Evolutionary conservation across 805 yeast genomes (phyloP).

Genomic region (baker's yeast (Saccharomyces cerevisiae)): DNA sequence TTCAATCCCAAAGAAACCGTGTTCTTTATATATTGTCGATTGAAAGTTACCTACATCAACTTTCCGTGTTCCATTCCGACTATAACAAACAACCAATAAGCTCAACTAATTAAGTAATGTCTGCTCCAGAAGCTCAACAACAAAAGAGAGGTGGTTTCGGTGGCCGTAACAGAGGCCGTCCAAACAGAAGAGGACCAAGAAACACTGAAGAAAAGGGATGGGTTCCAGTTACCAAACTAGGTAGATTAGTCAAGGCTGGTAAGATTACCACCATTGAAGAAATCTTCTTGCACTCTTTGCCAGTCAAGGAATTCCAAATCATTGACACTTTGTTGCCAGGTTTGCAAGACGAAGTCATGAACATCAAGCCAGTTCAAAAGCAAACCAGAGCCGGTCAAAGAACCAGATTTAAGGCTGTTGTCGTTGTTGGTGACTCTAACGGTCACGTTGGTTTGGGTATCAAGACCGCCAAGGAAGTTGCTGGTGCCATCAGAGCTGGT

Average conservation of each 20-base stretch:
- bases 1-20: neutral
- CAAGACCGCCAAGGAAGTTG: conserved; percentile 99
- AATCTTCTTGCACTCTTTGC: conserved; percentile 98
- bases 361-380: conserved; percentile 99
- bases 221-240: conserved; percentile 99
- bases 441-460: conserved; percentile 99
- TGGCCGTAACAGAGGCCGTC: conserved; percentile 51
- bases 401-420: conserved; percentile 99
- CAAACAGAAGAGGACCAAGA: conserved; percentile 63
- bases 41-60: conserved; percentile 48
- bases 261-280: conserved; percentile 94
- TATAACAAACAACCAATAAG: conserved; percentile 11
- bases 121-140: conserved; percentile 36
- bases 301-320: conserved; percentile 99
- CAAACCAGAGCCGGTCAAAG: conserved; percentile 99
- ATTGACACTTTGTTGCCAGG: conserved; percentile 92
- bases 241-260: conserved; percentile 99
- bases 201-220: conserved; percentile 97
- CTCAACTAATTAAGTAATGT: conserved; percentile 25
- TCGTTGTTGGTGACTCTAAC: conserved; percentile 98
- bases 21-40: conserved; percentile 32
- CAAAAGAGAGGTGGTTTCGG: conserved; percentile 47
- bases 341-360: conserved; percentile 98
- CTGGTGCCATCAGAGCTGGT: conserved; percentile 99
- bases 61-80: conserved; percentile 48